Base-by-base conservation (phyloP, 176 grass and related monocot species). In the Eleusine coracana region DNA sequence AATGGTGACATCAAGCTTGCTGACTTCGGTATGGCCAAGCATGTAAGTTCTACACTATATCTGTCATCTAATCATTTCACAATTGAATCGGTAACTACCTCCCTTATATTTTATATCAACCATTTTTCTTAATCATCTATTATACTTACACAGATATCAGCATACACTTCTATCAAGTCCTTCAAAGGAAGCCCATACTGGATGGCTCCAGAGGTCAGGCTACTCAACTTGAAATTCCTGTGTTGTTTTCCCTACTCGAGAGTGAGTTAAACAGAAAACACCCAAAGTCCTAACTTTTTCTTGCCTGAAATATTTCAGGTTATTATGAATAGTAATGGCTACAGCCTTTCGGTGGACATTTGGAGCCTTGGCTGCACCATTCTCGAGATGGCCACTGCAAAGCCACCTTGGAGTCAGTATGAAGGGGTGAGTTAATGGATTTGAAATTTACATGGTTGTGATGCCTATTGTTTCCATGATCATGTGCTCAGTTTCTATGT, bases 341-440 rank as follows among this genome's bases (percentile, higher is more conserved):
- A 99, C 86, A 95, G 90, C 55, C 97, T 99, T 79, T 94, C 97
- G 40, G 97, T 99, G 42, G 97, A 99, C 74, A 99, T 96, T 87
- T 99, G 97, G 97, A 99, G 97, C 73, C 97, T 99, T 65, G 97
- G 97, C 41, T 99, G 97, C 83, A 99, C 93, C 87, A 86, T 96
- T 87, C 88, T 99, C 70, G 97, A 99, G 77, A 99, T 99, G 97
- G 91, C 89, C 59, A 99, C 93, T 58, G 90, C 93, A 37, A 96
- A 88, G 79, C 97, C 97, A 84, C 97, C 97, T 78, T 99, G 97
- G 97, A 92, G 70, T 76, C 97, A 96, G 51, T 96, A 88, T 10
- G 97, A 99, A 94, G 97, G 97, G 93, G 97, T 99, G 72, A 74
- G 89, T 59, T 77, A 55, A 38, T 80, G 66, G 20, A 40, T 68